These are phyloP conservation scores for Cryptosporidium ryanae DNA, from an alignment of 169 alveolate species.

Conservation along the genomic window DNA sequence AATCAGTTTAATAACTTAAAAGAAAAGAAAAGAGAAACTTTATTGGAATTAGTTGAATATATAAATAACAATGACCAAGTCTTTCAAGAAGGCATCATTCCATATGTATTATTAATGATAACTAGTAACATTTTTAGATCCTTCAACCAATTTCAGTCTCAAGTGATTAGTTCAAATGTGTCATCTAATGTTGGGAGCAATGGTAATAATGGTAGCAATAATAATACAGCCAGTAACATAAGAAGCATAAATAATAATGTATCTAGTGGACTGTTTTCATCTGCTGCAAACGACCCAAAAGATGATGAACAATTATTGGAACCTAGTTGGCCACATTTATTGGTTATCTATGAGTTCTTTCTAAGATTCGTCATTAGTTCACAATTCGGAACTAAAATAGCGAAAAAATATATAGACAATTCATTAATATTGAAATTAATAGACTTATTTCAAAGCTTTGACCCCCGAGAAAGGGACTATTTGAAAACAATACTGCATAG, in stretches of 20 bases:
- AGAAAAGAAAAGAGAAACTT: slow-evolving; percentile 87
- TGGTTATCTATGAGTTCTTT: slow-evolving; percentile 86
- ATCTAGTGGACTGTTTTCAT: slow-evolving; percentile 58
- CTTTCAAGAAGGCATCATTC: slow-evolving; percentile 50
- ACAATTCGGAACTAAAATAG: slow-evolving; percentile 87
- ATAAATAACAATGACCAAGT: slow-evolving; percentile 75
- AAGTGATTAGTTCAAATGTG: neutral
- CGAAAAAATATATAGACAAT: slow-evolving; percentile 86
- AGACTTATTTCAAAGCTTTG: slow-evolving; percentile 92
- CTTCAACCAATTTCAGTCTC: slow-evolving; percentile 42
- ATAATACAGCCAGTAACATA: slow-evolving; percentile 82
- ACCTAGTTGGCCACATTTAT: slow-evolving; percentile 76
- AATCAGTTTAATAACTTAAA: slow-evolving; percentile 78
- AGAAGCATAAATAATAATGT: slow-evolving; percentile 84
- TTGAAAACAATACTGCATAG: slow-evolving; percentile 94
- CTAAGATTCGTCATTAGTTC: slow-evolving; percentile 88
- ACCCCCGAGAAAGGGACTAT: slow-evolving; percentile 95
- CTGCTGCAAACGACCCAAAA: slow-evolving; percentile 79
- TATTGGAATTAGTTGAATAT: slow-evolving; percentile 88
- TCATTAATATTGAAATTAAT: slow-evolving; percentile 82
- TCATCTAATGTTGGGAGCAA: slow-evolving; percentile 21
- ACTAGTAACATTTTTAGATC: slow-evolving; percentile 61
- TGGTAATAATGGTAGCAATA: slow-evolving; percentile 83
- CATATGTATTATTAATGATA: slow-evolving; percentile 63
- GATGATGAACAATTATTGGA: slow-evolving; percentile 90